These are phyloP conservation scores for Clausena lansium DNA, from an alignment of 345 rosid genomes.

Conservation along the genomic window DNA sequence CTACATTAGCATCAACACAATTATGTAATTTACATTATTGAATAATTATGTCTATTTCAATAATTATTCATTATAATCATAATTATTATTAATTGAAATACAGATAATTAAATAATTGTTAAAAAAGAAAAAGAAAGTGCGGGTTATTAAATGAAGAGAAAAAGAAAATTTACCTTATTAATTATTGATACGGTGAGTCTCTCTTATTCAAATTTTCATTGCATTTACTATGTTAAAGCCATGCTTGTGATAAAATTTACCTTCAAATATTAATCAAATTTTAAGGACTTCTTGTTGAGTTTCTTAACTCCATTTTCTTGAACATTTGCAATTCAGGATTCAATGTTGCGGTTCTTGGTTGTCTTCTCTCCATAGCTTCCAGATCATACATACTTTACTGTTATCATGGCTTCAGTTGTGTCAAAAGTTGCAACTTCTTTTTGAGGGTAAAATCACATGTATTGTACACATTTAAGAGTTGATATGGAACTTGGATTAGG, in stretches of 20 bases:
- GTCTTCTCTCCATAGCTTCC: slow-evolving; percentile 77
- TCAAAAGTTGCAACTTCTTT: slow-evolving; percentile 68
- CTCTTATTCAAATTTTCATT: slow-evolving; percentile 3
- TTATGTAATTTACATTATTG: too few relatives aligned
- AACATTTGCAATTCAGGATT: slow-evolving; percentile 43
- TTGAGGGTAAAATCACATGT: neutral
- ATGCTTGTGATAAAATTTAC: neutral
- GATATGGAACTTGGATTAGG: too few relatives aligned
- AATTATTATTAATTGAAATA: too few relatives aligned
- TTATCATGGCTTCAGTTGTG: slow-evolving; percentile 41
- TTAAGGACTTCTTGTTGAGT: neutral
- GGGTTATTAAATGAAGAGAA: too few relatives aligned
- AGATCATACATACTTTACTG: slow-evolving; percentile 75
- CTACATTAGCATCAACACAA: too few relatives aligned
- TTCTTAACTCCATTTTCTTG: neutral
- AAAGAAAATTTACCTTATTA: too few relatives aligned
- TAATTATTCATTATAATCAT: too few relatives aligned
- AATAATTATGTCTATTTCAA: too few relatives aligned
- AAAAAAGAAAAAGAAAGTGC: too few relatives aligned
- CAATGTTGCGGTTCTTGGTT: slow-evolving; percentile 89
- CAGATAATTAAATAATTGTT: too few relatives aligned
- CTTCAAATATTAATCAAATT: neutral
- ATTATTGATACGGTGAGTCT: too few relatives aligned
- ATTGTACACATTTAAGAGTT: neutral
- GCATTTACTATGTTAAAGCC: neutral